These are phyloP conservation scores for Aspergillus ostianus DNA, from an alignment of 495 filamentous ascomycete genomes.

Conservation along the genomic window DNA sequence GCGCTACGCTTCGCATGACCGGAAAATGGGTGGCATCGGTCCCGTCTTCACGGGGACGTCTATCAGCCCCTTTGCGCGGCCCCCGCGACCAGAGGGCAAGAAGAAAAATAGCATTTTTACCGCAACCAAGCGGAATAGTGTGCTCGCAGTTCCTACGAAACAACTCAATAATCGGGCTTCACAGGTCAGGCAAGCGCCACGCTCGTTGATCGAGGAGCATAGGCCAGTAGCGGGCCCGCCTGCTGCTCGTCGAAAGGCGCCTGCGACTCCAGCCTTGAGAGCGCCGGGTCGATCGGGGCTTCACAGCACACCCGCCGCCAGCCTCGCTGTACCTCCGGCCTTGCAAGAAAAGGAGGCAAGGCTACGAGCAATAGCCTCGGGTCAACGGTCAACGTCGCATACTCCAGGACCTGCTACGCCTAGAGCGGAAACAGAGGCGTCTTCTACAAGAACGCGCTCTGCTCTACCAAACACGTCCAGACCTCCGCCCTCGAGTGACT, in stretches of 20 bases:
- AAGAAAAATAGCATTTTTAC: slow-evolving; percentile 42
- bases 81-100: slow-evolving; percentile 19
- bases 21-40: slow-evolving; percentile 26
- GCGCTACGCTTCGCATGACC: slow-evolving; percentile 26
- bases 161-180: slow-evolving; percentile 37
- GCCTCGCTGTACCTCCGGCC: slow-evolving; percentile 12
- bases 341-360: slow-evolving; percentile 33
- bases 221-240: slow-evolving; percentile 25
- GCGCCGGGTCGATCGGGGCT: slow-evolving; percentile 23
- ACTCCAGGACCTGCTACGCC: slow-evolving; percentile 1
- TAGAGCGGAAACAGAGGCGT: neutral
- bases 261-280: slow-evolving; percentile 13
- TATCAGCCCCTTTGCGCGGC: slow-evolving; percentile 21
- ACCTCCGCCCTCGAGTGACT: slow-evolving; percentile 9
- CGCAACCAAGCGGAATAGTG: slow-evolving; percentile 34
- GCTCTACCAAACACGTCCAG: neutral
- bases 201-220: slow-evolving; percentile 43
- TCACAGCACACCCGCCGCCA: slow-evolving; percentile 1
- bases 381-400: slow-evolving; percentile 16
- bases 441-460: neutral
- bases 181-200: slow-evolving; percentile 40
- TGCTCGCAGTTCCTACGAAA: slow-evolving; percentile 39
- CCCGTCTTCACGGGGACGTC: slow-evolving; percentile 18
- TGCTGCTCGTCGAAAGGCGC: slow-evolving; percentile 7
- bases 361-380: slow-evolving; percentile 28